Conservation (phyloP, 2,329 filamentous ascomycete genomes). For the Didymella pinodella region DNA sequence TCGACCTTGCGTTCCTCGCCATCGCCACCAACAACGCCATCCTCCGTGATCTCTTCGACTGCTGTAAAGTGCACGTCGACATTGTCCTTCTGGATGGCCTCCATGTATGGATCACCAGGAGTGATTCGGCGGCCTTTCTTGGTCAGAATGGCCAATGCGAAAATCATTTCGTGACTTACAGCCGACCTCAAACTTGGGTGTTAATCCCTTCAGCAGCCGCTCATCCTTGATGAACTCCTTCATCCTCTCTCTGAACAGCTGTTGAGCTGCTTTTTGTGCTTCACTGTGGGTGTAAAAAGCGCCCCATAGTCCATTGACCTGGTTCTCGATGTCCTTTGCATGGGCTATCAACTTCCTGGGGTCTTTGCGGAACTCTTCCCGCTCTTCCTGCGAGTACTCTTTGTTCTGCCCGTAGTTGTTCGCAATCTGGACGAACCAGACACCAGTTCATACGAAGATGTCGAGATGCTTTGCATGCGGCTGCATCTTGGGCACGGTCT, state of each 20-base stretch:
- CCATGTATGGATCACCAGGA: slow-evolving; percentile 61
- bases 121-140: slow-evolving; percentile 53
- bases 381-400: slow-evolving; percentile 55
- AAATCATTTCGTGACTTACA: slow-evolving; percentile 37
- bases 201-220: slow-evolving; percentile 58
- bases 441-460: slow-evolving; percentile 57
- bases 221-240: slow-evolving; percentile 61
- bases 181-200: slow-evolving; percentile 56
- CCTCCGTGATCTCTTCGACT: slow-evolving; percentile 56
- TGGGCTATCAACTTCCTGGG: slow-evolving; percentile 54
- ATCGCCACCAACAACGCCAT: slow-evolving; percentile 56
- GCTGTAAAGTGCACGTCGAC: slow-evolving; percentile 61
- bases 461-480: slow-evolving; percentile 57
- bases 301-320: slow-evolving; percentile 59
- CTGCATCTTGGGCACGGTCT: slow-evolving; percentile 59
- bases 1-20: slow-evolving; percentile 54
- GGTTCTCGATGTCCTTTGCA: slow-evolving; percentile 57
- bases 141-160: neutral
- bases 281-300: slow-evolving; percentile 56
- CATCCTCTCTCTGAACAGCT: slow-evolving; percentile 56
- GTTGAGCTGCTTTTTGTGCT: slow-evolving; percentile 51
- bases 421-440: slow-evolving; percentile 57
- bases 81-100: slow-evolving; percentile 59
- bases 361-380: slow-evolving; percentile 54
- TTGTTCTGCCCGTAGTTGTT: slow-evolving; percentile 57